Evolutionary conservation across 2,329 filamentous ascomycete genomes (phyloP), one percentile per base, ranked within the genome.

Genomic region (Beauveria pseudobassiana): DNA sequence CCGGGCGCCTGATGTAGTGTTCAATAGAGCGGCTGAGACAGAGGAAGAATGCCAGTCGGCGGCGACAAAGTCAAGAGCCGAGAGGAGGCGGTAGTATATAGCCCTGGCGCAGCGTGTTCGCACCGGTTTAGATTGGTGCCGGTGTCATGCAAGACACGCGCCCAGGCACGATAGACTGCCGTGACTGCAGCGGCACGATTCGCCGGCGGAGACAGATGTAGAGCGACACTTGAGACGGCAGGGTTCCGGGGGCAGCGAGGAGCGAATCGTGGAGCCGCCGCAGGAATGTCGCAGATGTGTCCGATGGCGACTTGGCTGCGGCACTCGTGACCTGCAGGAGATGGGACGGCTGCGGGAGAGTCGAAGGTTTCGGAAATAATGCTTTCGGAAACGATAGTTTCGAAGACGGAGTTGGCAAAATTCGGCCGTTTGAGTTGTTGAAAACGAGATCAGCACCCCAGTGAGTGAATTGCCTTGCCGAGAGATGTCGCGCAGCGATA

Each of bases 221-320:
- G n/a, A 18, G 24, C 28, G 26, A 24, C 28, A 48, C 49, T 43
- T 40, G 49, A 34, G 50, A 61, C 40, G 58, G 40, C 20, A 22
- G 40, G 49, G 20, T 60, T 60, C 24, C 22, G 18, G 40, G 9
- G 42, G 43, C 9, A 38, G n/a, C 49, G 50, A 30, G 18, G 20
- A 18, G 49, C n/a, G 24, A 61, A 46, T 54, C 58, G 51, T 34
- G 53, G 59, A 62, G 60, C 34, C 46, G 60, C 52, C 52, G 38
- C 53, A 62, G 53, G 52, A 62, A 57, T 57, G 60, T 62, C 60
- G 53, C 60, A 56, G 60, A 56, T 62, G 51, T 52, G 60, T 55
- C 30, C 52, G 53, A 57, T 62, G 28, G 52, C 38, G 28, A 48
- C 45, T 40, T 42, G 34, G 46, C 45, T 45, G 30, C 55, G n/a